Conservation (phyloP, 306 rosid genomes). For the Gillenia trifoliata region DNA sequence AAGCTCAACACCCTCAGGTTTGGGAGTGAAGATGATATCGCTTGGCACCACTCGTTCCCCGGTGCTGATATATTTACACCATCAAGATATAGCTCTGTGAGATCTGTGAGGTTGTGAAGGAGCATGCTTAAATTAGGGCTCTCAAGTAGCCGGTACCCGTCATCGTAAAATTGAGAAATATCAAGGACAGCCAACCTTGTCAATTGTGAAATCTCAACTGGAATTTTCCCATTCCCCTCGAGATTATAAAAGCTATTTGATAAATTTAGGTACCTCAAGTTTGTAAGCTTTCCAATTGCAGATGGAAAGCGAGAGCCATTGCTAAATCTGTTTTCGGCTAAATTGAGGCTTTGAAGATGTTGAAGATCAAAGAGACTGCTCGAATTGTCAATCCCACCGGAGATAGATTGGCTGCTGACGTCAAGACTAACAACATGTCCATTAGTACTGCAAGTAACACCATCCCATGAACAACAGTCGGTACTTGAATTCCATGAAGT, state of each 20-base stretch:
- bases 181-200: conserved; percentile 21
- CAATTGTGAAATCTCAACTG: too few species aligned
- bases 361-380: background rate
- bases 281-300: background rate
- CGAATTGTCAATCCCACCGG: background rate
- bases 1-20: conserved; percentile 6
- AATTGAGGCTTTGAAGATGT: background rate
- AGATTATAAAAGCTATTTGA: too few species aligned
- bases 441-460: background rate
- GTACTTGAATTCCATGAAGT: background rate
- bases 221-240: too few species aligned
- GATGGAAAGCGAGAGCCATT: conserved; percentile 19
- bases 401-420: background rate
- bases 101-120: background rate
- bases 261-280: conserved; percentile 13
- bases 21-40: conserved; percentile 1
- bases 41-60: conserved; percentile 36
- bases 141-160: too few species aligned
- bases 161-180: background rate
- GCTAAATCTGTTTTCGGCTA: conserved; percentile 6
- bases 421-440: conserved; percentile 2
- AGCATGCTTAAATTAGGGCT: background rate
- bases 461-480: background rate
- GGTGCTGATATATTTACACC: conserved; percentile 4
- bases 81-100: conserved; percentile 25